phyloP scores from a whole-genome alignment of 1,284 basidiomycete genomes.

The Fomitopsis schrenkii region DNA sequence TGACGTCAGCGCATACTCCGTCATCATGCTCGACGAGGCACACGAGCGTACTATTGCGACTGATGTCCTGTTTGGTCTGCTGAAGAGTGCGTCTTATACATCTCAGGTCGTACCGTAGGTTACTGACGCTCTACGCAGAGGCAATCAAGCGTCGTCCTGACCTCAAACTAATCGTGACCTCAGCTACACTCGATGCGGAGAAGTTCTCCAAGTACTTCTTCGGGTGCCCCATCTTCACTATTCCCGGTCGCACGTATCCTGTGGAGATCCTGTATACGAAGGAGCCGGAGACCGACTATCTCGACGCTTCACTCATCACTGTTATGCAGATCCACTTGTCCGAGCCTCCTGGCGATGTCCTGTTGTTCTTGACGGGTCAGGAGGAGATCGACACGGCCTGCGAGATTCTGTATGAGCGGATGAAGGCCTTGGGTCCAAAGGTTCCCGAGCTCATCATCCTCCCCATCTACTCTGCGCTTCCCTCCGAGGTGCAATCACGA shows the following conservation, averaged over 20 bases:
- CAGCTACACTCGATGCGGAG: constrained; percentile 97
- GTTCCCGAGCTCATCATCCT: constrained; percentile 96
- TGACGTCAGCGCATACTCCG: constrained; percentile 87
- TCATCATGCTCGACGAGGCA: constrained; percentile 98
- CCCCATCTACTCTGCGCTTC: constrained; percentile 96
- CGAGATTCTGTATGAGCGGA: constrained; percentile 96
- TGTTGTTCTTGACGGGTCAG: constrained; percentile 97
- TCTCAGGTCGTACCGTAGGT: no score
- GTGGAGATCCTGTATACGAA: constrained; percentile 98
- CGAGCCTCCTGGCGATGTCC: constrained; percentile 94
- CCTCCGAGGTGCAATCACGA: constrained; percentile 95
- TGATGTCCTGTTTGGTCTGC: constrained; percentile 93
- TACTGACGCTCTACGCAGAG: constrained; percentile 44
- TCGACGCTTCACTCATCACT: constrained; percentile 96
- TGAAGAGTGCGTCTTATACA: constrained; percentile 75
- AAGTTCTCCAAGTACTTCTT: constrained; percentile 99
- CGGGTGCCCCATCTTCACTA: constrained; percentile 99
- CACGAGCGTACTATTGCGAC: constrained; percentile 98
- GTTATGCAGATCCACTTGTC: constrained; percentile 99
- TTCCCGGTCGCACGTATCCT: constrained; percentile 97
- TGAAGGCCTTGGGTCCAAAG: constrained; percentile 96
- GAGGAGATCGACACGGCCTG: constrained; percentile 99
- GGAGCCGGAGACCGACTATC: constrained; percentile 96
- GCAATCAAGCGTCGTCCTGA: constrained; percentile 92
- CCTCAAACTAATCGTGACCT: constrained; percentile 97